These are phyloP conservation scores for Anthracocystis panici-leucophaei DNA, from an alignment of 1,284 basidiomycete species.

Conservation along the genomic window DNA sequence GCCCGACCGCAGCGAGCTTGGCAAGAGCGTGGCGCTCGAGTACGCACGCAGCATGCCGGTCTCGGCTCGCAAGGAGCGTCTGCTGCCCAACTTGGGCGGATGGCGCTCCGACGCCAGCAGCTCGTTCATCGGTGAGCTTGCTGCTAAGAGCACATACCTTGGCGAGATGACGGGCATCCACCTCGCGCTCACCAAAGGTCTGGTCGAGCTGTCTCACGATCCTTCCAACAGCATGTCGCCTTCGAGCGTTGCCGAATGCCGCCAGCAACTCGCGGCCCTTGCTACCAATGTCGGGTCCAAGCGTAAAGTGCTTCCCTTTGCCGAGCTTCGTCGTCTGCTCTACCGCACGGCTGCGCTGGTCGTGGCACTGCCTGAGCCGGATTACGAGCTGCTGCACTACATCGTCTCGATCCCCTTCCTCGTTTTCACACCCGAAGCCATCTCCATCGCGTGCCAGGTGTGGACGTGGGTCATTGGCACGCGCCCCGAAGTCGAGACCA, in stretches of 20 bases:
- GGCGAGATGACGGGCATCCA: slow-evolving; percentile 87
- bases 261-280: slow-evolving; percentile 78
- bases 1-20: slow-evolving; percentile 58
- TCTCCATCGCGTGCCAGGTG: slow-evolving; percentile 88
- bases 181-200: slow-evolving; percentile 73
- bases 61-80: slow-evolving; percentile 50
- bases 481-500: slow-evolving; percentile 80
- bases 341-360: slow-evolving; percentile 81
- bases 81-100: slow-evolving; percentile 67
- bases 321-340: slow-evolving; percentile 85
- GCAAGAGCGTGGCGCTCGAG: slow-evolving; percentile 66
- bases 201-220: slow-evolving; percentile 76
- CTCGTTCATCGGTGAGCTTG: slow-evolving; percentile 60
- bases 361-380: slow-evolving; percentile 72
- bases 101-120: slow-evolving; percentile 67
- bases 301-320: slow-evolving; percentile 36
- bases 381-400: slow-evolving; percentile 87
- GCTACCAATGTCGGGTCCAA: slow-evolving; percentile 72
- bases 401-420: slow-evolving; percentile 89
- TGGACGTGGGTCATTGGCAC: slow-evolving; percentile 98
- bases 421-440: slow-evolving; percentile 85
- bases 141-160: slow-evolving; percentile 61
- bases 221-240: slow-evolving; percentile 74
- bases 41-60: slow-evolving; percentile 59
- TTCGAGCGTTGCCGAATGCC: slow-evolving; percentile 77